These are phyloP conservation scores for Curvularia sp. DNA, from an alignment of 2,329 filamentous ascomycete species.

Conservation along the genomic window DNA sequence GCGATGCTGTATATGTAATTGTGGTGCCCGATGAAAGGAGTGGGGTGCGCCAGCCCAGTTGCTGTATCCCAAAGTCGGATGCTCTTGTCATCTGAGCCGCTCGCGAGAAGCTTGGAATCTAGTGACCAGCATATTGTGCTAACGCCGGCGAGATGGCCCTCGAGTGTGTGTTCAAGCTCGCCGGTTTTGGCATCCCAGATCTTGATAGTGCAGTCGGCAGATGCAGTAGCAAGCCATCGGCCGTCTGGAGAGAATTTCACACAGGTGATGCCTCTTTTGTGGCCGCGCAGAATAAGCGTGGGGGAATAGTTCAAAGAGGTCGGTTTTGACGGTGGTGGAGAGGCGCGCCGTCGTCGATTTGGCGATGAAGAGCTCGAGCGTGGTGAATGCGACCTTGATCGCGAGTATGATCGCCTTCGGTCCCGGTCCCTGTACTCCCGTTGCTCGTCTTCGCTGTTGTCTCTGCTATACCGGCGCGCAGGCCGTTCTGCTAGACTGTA, in stretches of 20 bases:
- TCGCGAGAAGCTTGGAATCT: conserved; percentile 84
- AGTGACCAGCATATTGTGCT: conserved; percentile 95
- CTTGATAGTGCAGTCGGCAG: conserved; percentile 85
- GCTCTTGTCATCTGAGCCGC: conserved; percentile 93
- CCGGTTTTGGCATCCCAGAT: conserved; percentile 86
- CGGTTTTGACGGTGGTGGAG: conserved; percentile 57
- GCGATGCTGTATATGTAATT: conserved; percentile 95
- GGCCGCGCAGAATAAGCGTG: conserved; percentile 75
- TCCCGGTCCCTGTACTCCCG: conserved; percentile 37
- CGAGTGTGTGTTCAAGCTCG: conserved; percentile 82
- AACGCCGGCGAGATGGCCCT: conserved; percentile 91
- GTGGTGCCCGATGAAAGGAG: conserved; percentile 81
- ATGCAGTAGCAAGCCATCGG: conserved; percentile 85
- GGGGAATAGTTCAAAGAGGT: conserved; percentile 71
- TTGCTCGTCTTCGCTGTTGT: conserved; percentile 42
- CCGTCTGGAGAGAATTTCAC: conserved; percentile 93
- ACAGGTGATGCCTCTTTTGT: conserved; percentile 79
- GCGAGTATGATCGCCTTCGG: conserved; percentile 29
- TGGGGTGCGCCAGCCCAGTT: conserved; percentile 65
- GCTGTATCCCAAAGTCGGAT: conserved; percentile 87
- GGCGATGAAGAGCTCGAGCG: conserved; percentile 27
- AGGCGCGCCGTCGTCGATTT: conserved; percentile 33
- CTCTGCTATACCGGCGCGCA: conserved; percentile 43
- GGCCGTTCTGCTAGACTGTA: conserved; percentile 46
- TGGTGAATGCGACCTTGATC: conserved; percentile 22